Percentiles rank a stretch among this genome's conserved stretches.
These are phyloP conservation scores for Trifolium subterraneum DNA, from an alignment of 306 rosid genomes.

Conservation along the genomic window DNA sequence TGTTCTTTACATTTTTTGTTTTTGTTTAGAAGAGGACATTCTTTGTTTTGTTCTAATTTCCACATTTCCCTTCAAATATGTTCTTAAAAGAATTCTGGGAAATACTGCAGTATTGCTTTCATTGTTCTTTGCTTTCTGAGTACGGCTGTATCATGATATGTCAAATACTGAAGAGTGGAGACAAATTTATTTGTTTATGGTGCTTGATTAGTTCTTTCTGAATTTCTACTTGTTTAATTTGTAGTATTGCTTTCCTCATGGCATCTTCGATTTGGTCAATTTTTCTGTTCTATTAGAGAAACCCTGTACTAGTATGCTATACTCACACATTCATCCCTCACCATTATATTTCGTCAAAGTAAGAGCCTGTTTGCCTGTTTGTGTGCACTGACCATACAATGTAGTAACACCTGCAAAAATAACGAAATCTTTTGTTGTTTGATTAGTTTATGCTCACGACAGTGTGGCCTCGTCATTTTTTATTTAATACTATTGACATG, in stretches of 20 bases:
- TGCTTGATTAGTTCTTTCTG: slow-evolving; percentile 7
- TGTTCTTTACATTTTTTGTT: neutral
- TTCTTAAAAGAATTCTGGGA: neutral
- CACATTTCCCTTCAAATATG: neutral
- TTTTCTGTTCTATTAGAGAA: slow-evolving; percentile 4
- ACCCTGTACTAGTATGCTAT: neutral
- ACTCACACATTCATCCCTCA: slow-evolving; percentile 10
- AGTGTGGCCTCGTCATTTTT: slow-evolving; percentile 5
- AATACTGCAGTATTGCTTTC: slow-evolving; percentile 4
- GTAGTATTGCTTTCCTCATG: slow-evolving; percentile 5
- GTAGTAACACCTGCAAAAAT: too few species aligned
- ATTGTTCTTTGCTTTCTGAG: slow-evolving; percentile 15
- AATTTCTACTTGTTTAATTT: slow-evolving; percentile 8
- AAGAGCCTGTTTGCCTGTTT: neutral
- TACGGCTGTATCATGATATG: neutral
- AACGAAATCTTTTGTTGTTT: too few species aligned
- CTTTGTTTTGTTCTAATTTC: neutral
- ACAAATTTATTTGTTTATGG: neutral
- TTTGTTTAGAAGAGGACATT: slow-evolving; percentile 3
- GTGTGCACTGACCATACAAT: neutral
- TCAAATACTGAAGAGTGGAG: slow-evolving; percentile 1
- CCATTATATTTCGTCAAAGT: neutral
- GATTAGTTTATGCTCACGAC: too few species aligned
- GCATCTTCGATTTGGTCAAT: slow-evolving; percentile 18
- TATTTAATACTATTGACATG: neutral